Evolutionary conservation across 352 stramenopile species (phyloP).

Genomic region (Pythium myriotylum): DNA sequence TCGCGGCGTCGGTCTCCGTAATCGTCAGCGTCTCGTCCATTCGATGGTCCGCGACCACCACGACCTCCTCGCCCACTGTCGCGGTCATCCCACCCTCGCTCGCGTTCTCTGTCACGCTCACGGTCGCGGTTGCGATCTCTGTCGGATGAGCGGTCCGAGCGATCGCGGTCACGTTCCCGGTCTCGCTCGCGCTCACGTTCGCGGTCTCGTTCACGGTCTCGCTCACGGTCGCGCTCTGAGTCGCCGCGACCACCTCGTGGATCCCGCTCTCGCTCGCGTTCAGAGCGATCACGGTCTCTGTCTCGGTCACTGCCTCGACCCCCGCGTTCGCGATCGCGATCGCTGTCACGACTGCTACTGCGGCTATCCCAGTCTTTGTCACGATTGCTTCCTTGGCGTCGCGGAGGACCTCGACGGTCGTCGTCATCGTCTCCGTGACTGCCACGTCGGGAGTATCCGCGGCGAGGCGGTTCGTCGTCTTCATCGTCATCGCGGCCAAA

Average conservation of each 20-base stretch:
- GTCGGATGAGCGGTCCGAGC: slow-evolving; percentile 24
- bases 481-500: slow-evolving; percentile 76
- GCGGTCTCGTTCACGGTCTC: slow-evolving; percentile 24
- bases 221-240: slow-evolving; percentile 36
- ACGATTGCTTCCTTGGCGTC: slow-evolving; percentile 34
- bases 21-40: slow-evolving; percentile 35
- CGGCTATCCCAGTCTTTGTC: slow-evolving; percentile 33
- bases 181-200: slow-evolving; percentile 39
- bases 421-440: slow-evolving; percentile 48
- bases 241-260: slow-evolving; percentile 26
- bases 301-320: slow-evolving; percentile 32
- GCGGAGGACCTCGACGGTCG: slow-evolving; percentile 28
- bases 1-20: slow-evolving; percentile 33
- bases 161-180: slow-evolving; percentile 40
- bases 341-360: slow-evolving; percentile 36
- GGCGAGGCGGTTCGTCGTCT: slow-evolving; percentile 40
- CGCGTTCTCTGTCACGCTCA: slow-evolving; percentile 30
- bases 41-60: slow-evolving; percentile 10
- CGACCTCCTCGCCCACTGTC: slow-evolving; percentile 17
- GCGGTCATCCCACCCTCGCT: slow-evolving; percentile 23
- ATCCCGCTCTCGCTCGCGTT: slow-evolving; percentile 26
- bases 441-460: slow-evolving; percentile 24
- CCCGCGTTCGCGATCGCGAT: slow-evolving; percentile 29
- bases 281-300: slow-evolving; percentile 35
- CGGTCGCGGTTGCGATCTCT: slow-evolving; percentile 31